phyloP scores from a whole-genome alignment of 768 basidiomycete genomes.

The Suillus placidus region DNA sequence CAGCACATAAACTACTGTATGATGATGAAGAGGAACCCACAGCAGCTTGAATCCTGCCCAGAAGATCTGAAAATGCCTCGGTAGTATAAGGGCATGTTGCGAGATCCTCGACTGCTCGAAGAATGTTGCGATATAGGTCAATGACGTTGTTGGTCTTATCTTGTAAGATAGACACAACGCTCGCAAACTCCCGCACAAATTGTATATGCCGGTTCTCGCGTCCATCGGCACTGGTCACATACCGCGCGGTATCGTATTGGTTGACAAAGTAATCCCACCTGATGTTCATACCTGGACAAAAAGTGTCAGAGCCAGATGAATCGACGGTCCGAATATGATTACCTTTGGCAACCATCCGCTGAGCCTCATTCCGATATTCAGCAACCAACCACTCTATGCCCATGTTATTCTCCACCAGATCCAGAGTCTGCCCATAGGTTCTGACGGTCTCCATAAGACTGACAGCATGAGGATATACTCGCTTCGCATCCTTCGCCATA shows the following conservation, averaged over 20 bases:
- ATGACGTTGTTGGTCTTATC: constrained; percentile 96
- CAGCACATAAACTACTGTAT: not conserved
- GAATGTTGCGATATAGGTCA: constrained; percentile 86
- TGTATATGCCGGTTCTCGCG: constrained; percentile 88
- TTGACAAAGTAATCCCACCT: constrained; percentile 98
- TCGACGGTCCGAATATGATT: not conserved
- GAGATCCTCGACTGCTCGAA: constrained; percentile 84
- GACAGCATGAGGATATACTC: constrained; percentile 98
- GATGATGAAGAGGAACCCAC: constrained; percentile 45
- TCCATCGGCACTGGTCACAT: constrained; percentile 72
- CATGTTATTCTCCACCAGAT: constrained; percentile 86
- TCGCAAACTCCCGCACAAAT: constrained; percentile 95
- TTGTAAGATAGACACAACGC: constrained; percentile 89
- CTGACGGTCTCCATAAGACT: constrained; percentile 99
- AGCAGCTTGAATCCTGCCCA: constrained; percentile 81
- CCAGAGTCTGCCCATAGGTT: constrained; percentile 94
- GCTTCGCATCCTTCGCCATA: constrained; percentile 98
- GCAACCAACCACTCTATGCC: constrained; percentile 95
- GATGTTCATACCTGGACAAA: constrained; percentile 79
- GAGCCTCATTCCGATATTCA: constrained; percentile 90
- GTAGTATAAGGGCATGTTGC: constrained; percentile 82
- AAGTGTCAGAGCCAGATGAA: not conserved
- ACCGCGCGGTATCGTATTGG: constrained; percentile 84
- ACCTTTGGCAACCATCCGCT: constrained; percentile 93
- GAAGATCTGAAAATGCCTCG: constrained; percentile 79